Percentiles rank a stretch among this genome's conserved stretches.
phyloP scores from a whole-genome alignment of 495 filamentous ascomycete species.

The Aspergillus carlsbadensis region DNA sequence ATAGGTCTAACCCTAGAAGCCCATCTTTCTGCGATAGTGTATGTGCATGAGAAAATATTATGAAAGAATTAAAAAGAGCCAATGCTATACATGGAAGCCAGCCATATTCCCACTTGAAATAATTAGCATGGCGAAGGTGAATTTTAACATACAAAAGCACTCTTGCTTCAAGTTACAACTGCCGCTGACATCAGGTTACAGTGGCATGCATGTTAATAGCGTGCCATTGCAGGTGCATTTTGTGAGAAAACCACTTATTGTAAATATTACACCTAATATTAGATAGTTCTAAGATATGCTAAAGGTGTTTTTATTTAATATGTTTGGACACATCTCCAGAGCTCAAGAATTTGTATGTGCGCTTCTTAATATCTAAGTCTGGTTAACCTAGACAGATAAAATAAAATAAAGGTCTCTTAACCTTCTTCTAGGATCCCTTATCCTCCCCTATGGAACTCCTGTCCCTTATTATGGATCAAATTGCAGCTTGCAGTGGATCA shows the following conservation, averaged over 20 bases:
- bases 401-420: slow-evolving; percentile 35
- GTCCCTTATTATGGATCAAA: slow-evolving; percentile 28
- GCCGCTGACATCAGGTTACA: too few relatives aligned
- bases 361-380: slow-evolving; percentile 26
- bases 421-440: slow-evolving; percentile 27
- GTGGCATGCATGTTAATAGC: slow-evolving; percentile 21
- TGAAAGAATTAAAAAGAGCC: too few relatives aligned
- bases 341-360: slow-evolving; percentile 28
- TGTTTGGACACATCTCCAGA: slow-evolving; percentile 39
- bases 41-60: too few relatives aligned
- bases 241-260: slow-evolving; percentile 17
- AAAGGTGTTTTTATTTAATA: slow-evolving; percentile 40
- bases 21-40: too few relatives aligned
- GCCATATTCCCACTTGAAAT: too few relatives aligned
- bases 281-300: slow-evolving; percentile 20
- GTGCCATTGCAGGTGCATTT: slow-evolving; percentile 22
- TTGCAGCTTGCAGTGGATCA: slow-evolving; percentile 19
- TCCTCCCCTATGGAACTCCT: too few relatives aligned
- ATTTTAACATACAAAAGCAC: too few relatives aligned
- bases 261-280: slow-evolving; percentile 22
- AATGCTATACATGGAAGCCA: too few relatives aligned
- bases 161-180: too few relatives aligned
- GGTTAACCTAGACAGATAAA: slow-evolving; percentile 40
- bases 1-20: too few relatives aligned
- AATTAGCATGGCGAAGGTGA: too few relatives aligned